phyloP scores from a whole-genome alignment of 2,329 filamentous ascomycete genomes.

The Talaromyces islandicus region DNA sequence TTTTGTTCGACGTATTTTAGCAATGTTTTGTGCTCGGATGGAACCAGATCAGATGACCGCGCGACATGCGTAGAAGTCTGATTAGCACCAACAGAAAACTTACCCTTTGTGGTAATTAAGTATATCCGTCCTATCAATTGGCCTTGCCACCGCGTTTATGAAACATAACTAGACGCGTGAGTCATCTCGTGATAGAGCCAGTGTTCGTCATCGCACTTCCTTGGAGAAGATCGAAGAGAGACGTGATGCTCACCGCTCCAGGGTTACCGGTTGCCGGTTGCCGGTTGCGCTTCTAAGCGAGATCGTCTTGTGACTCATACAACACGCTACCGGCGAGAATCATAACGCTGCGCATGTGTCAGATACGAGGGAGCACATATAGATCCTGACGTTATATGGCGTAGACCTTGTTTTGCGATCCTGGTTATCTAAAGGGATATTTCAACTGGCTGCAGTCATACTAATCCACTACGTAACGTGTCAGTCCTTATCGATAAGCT shows the following conservation, averaged over 20 bases:
- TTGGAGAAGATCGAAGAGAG: not conserved
- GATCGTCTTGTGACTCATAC: not conserved
- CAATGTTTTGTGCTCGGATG: not conserved
- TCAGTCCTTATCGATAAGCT: not conserved
- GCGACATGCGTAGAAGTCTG: not conserved
- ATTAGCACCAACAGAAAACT: not conserved
- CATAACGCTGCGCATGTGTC: not conserved
- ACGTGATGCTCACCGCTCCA: not conserved
- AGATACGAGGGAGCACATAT: not conserved
- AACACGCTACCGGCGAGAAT: not conserved
- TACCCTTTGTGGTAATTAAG: not conserved
- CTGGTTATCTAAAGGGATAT: not conserved
- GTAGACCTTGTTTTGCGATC: not conserved
- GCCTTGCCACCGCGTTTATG: not conserved
- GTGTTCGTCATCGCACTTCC: not conserved
- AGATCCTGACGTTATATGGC: not conserved
- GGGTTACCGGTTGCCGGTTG: not conserved
- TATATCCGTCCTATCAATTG: not conserved
- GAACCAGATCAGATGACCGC: not conserved
- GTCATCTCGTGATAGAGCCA: not conserved
- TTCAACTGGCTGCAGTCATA: not conserved
- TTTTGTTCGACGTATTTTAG: not conserved
- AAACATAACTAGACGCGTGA: not conserved
- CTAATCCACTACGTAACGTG: not conserved
- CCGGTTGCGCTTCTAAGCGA: not conserved